Percentiles rank a stretch among this genome's conserved stretches.
Evolutionary conservation across 768 basidiomycete genomes (phyloP).

Genomic region (Trametes meyenii): DNA sequence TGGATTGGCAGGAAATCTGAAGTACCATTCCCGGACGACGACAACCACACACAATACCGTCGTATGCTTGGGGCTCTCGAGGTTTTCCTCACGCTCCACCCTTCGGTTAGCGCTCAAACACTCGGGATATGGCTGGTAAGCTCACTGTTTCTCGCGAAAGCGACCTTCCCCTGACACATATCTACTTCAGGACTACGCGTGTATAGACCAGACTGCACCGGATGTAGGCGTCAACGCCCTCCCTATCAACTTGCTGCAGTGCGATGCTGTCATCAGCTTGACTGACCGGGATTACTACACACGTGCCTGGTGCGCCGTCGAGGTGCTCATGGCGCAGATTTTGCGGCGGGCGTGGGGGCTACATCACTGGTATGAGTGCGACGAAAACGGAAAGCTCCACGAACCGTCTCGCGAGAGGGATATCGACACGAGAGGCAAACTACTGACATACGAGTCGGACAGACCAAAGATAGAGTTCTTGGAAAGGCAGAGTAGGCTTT

Average conservation of each 20-base stretch:
- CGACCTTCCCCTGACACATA: neutral
- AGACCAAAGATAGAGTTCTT: neutral
- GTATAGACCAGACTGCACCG: neutral
- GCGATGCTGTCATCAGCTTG: constrained; percentile 1
- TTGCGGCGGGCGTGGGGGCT: neutral
- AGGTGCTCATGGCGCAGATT: neutral
- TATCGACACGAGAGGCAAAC: neutral
- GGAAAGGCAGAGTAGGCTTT: neutral
- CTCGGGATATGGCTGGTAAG: neutral
- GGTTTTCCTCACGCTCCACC: neutral
- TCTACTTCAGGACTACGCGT: neutral
- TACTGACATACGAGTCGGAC: neutral
- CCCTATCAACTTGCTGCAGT: neutral
- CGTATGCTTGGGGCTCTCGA: neutral
- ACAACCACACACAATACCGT: neutral
- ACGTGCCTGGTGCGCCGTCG: neutral
- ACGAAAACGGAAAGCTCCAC: neutral
- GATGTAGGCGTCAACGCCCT: neutral
- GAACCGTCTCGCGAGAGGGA: neutral
- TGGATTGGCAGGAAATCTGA: neutral
- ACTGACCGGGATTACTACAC: neutral
- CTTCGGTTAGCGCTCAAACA: neutral
- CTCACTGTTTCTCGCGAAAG: neutral
- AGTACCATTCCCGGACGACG: neutral
- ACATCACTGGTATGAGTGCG: neutral